Conservation (phyloP, 78 protist genomes). For the Polysphondylium violaceum region DNA sequence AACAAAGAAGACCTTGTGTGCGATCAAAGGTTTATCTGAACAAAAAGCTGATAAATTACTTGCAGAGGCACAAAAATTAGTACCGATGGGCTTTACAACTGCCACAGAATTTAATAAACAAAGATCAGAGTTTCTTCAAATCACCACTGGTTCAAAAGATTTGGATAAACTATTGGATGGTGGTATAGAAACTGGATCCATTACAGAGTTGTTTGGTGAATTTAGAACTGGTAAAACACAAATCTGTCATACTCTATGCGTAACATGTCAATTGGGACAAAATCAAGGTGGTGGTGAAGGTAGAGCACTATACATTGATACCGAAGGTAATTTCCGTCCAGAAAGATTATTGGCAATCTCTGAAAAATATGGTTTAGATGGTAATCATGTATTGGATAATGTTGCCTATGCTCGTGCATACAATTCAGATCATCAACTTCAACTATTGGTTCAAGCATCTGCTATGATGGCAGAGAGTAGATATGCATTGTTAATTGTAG, state of each 20-base stretch:
- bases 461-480: constrained; percentile 98
- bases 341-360: constrained; percentile 96
- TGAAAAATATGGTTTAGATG: constrained; percentile 90
- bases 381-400: constrained; percentile 98
- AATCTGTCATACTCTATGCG: constrained; percentile 99
- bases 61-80: constrained; percentile 90
- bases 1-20: constrained; percentile 88
- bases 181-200: constrained; percentile 99
- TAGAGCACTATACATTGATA: constrained; percentile 99
- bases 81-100: constrained; percentile 96
- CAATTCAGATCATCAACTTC: constrained; percentile 98
- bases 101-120: constrained; percentile 94
- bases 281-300: constrained; percentile 99
- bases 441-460: constrained; percentile 94
- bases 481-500: constrained; percentile 96
- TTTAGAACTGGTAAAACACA: constrained; percentile 99
- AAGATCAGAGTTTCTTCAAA: constrained; percentile 83
- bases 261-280: constrained; percentile 94
- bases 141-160: constrained; percentile 97
- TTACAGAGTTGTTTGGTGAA: constrained; percentile 99
- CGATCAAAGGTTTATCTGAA: constrained; percentile 97
- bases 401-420: constrained; percentile 99
- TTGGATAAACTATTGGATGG: constrained; percentile 96
- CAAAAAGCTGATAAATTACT: constrained; percentile 98
- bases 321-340: constrained; percentile 99